phyloP scores from a whole-genome alignment of 495 filamentous ascomycete species.

The Penicillium chermesinum region DNA sequence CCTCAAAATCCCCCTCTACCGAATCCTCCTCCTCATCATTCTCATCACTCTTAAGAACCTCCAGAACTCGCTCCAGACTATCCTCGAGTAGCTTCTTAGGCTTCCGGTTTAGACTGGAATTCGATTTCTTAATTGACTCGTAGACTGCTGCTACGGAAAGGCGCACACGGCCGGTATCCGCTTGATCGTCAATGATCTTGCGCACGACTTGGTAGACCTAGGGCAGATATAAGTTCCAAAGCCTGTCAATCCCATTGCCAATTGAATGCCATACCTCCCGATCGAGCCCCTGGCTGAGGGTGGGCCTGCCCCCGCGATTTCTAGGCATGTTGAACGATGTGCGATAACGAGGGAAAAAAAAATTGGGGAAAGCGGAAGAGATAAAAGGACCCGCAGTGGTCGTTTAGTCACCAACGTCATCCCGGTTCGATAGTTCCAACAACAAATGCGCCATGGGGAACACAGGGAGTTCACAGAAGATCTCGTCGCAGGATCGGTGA shows the following conservation, averaged over 20 bases:
- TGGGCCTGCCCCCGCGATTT: conserved; percentile 40
- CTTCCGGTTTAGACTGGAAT: conserved; percentile 74
- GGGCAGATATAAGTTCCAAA: conserved; percentile 2
- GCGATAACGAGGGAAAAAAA: conserved; percentile 20
- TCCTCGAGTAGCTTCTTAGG: conserved; percentile 77
- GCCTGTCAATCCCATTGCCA: background rate
- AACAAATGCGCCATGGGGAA: conserved; percentile 59
- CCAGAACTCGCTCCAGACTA: conserved; percentile 79
- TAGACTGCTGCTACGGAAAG: conserved; percentile 63
- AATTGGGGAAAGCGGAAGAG: conserved; percentile 18
- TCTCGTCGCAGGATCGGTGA: conserved; percentile 68
- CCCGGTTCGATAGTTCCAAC: conserved; percentile 2
- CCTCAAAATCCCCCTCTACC: conserved; percentile 62
- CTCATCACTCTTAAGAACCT: conserved; percentile 62
- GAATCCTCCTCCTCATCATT: conserved; percentile 50
- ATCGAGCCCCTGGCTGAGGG: conserved; percentile 50
- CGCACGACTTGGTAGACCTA: conserved; percentile 71
- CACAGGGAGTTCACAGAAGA: conserved; percentile 57
- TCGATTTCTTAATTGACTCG: conserved; percentile 72
- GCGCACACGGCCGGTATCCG: conserved; percentile 37
- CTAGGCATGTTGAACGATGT: conserved; percentile 28
- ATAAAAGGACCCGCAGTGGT: conserved; percentile 4
- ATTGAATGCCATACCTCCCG: conserved; percentile 47
- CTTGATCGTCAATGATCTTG: conserved; percentile 63
- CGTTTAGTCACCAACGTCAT: conserved; percentile 24